Percentiles rank a stretch among this genome's conserved stretches.
These are phyloP conservation scores for Pisolithus marmoratus DNA, from an alignment of 768 basidiomycete species.

Conservation along the genomic window DNA sequence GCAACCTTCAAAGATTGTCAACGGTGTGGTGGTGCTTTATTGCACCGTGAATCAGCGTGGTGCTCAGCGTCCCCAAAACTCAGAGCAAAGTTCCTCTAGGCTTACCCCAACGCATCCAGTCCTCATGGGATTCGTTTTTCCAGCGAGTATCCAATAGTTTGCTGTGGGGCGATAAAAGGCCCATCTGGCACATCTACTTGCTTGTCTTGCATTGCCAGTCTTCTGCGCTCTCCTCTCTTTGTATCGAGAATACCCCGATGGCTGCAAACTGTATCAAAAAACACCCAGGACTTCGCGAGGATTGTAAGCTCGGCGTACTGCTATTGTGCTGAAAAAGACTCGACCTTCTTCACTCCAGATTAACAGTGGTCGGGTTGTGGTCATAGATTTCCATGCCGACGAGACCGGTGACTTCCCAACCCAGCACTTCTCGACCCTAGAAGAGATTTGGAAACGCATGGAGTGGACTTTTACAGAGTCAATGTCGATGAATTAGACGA, in stretches of 20 bases:
- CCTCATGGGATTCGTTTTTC: no score
- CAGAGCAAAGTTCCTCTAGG: no score
- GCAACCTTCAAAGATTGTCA: no score
- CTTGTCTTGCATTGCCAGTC: no score
- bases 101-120: no score
- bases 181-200: no score
- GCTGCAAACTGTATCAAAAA: conserved; percentile 13
- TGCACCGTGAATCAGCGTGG: no score
- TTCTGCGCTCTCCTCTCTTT: not conserved
- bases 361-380: conserved; percentile 18
- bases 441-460: conserved; percentile 23
- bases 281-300: conserved; percentile 12
- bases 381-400: conserved; percentile 19
- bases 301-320: conserved; percentile 6
- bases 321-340: not conserved
- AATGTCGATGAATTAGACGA: conserved; percentile 57
- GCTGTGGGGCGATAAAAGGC: no score
- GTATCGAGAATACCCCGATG: conserved; percentile 6
- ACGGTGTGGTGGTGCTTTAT: no score
- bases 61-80: no score
- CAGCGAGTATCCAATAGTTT: no score
- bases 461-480: conserved; percentile 64
- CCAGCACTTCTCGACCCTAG: conserved; percentile 12
- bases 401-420: conserved; percentile 9
- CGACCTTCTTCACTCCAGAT: conserved; percentile 11